Base-by-base conservation (phyloP, 306 rosid species). In the Inga oerstediana region DNA sequence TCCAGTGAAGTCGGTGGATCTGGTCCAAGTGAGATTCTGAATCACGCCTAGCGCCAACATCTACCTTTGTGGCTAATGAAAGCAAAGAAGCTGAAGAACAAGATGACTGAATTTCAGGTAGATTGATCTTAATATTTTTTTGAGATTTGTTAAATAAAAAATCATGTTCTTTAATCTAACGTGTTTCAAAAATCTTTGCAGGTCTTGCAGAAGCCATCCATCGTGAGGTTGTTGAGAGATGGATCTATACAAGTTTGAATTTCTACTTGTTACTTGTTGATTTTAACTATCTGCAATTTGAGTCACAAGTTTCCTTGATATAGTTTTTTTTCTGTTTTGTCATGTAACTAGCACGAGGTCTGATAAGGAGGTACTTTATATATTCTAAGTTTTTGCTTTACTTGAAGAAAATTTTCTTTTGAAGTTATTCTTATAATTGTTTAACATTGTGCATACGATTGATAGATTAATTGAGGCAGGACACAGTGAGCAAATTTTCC, bases 71-170 rank as follows among this genome's bases (percentile, higher is more conserved):
- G n/a, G n/a, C n/a, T n/a, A n/a, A n/a, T n/a, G n/a, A n/a, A n/a
- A n/a, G n/a, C n/a, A 89, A 95, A 93, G 90, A 95, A 92, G 88
- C 85, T 95, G 82, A 95, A 90, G 90, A 97, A 95, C 87, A 95
- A 95, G 93, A 87, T 95, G 94, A 86, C 93, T 48, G 97, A 95
- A 86, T n/a, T n/a, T n/a, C n/a, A n/a, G n/a, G n/a, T n/a, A n/a
- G n/a, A n/a, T n/a, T n/a, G n/a, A n/a, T n/a, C n/a, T n/a, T n/a
- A n/a, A n/a, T n/a, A n/a, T n/a, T n/a, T n/a, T n/a, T n/a, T n/a
- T n/a, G n/a, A n/a, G n/a, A n/a, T n/a, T n/a, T n/a, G n/a, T n/a
- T n/a, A n/a, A n/a, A n/a, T n/a, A 6, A 3, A 4, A 52, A 70
- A 51, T 78, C 34, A 8, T 48, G 11, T 22, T 82, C 52, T 54